Evolutionary conservation across 495 filamentous ascomycete genomes (phyloP), one percentile per base, ranked within the genome.

Genomic region (Lasiosphaeris hirsuta): DNA sequence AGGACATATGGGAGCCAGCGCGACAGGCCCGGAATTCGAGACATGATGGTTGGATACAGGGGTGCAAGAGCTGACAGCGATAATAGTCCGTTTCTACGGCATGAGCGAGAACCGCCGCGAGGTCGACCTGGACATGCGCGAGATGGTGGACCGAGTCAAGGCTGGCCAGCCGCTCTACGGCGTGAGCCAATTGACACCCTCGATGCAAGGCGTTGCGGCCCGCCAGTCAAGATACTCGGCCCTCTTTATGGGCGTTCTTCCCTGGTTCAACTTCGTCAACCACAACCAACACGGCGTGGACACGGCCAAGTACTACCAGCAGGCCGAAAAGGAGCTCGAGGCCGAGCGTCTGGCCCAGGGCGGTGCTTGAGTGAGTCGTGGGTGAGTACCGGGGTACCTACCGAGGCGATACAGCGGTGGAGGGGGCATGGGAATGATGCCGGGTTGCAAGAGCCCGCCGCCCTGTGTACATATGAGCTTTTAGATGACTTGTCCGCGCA

Each of bases 181-280:
- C 56, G 81, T 78, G 53, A 91, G 87, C 54, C 76, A 73, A 18
- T 69, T 96, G 54, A 86, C 88, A 19, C 82, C 90, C 56, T 87
- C 97, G 71, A 85, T 96, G 78, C 94, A 98, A 75, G 95, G 94
- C 49, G 89, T 96, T 18, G 93, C 95, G 45, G 83, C 89, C 34
- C 81, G 94, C 58, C 96, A 97, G 75, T 96, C 92, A 36, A 80
- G 94, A 68, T 97, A 96, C 78, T 84, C 89, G 33, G 85, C 87
- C 33, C 77, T 94, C 14, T 95, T 90, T 66, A 74, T 88, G 44
- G 86, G 90, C 65, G 82, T 94, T 41, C 66, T 98, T 34, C 94
- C 94, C 15, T 96, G 90, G 94, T 89, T 95, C 78, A 98, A 98
- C 78, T 83, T 97, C 72, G 93, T 96, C 59, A 97, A 98, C 72